Conservation (phyloP, 176 grass and related monocot genomes). For the Hordeum vulgare region DNA sequence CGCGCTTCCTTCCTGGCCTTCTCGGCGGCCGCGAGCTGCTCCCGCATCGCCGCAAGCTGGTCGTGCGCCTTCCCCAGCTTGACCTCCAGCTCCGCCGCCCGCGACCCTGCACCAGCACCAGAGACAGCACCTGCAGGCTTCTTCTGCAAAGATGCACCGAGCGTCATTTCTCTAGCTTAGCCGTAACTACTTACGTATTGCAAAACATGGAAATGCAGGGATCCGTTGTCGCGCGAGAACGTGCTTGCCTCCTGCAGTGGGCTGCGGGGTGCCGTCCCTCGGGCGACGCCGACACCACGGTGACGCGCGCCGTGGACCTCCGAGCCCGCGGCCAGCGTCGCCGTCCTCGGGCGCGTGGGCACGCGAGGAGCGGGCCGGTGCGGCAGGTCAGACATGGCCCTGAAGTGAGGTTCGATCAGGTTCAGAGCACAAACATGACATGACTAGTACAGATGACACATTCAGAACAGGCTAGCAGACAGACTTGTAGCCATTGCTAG, state of each 20-base stretch:
- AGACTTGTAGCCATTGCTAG: too few relatives aligned
- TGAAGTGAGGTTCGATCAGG: neutral
- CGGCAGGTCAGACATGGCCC: constrained; percentile 37
- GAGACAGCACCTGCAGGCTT: constrained; percentile 24
- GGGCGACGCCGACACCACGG: constrained; percentile 25
- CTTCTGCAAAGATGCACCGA: too few relatives aligned
- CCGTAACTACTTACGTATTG: too few relatives aligned
- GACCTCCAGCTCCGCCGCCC: constrained; percentile 53
- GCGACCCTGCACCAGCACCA: constrained; percentile 23
- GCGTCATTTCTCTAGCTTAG: too few relatives aligned
- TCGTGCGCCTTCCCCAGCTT: constrained; percentile 61
- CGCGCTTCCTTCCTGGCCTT: constrained; percentile 64
- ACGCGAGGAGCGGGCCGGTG: constrained; percentile 35
- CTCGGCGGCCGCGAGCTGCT: constrained; percentile 55
- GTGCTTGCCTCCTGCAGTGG: constrained; percentile 57
- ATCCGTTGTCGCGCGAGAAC: neutral
- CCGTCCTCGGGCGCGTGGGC: constrained; percentile 24
- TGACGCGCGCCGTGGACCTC: constrained; percentile 35
- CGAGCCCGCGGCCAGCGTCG: constrained; percentile 13
- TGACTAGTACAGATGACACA: too few relatives aligned
- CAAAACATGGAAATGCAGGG: too few relatives aligned
- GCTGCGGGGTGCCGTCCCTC: constrained; percentile 41
- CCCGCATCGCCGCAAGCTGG: constrained; percentile 51
- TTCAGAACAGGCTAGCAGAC: neutral
- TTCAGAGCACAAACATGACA: too few relatives aligned